phyloP scores from a whole-genome alignment of 495 filamentous ascomycete species.

The Aspergillus mulundensis region DNA sequence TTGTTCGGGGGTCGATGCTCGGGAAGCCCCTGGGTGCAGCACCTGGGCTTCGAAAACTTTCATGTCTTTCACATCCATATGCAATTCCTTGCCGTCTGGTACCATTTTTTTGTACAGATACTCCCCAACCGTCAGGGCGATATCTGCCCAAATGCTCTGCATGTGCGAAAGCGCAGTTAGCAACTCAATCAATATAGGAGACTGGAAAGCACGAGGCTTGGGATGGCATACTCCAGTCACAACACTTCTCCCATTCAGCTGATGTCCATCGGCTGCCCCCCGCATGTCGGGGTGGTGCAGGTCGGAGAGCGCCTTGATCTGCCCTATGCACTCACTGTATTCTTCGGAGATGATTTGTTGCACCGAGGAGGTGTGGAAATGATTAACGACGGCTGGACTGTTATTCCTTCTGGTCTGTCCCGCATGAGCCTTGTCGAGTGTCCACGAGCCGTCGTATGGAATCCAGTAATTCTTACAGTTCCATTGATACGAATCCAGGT shows the following conservation, averaged over 20 bases:
- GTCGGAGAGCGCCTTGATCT: background rate
- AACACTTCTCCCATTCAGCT: background rate
- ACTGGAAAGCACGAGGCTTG: too few species aligned
- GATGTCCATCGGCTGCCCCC: background rate
- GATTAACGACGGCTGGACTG: background rate
- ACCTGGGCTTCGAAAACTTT: slow-evolving; percentile 30
- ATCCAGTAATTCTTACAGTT: slow-evolving; percentile 42
- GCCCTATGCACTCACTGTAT: background rate
- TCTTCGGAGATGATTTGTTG: background rate
- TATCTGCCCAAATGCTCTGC: slow-evolving; percentile 22
- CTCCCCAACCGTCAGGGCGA: slow-evolving; percentile 24
- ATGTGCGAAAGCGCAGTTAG: background rate
- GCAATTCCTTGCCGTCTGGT: slow-evolving; percentile 7
- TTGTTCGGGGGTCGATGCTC: background rate
- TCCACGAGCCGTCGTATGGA: slow-evolving; percentile 33
- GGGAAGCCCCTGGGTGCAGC: slow-evolving; percentile 20
- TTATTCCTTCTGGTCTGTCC: background rate
- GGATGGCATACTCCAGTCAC: background rate
- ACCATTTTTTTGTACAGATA: slow-evolving; percentile 15
- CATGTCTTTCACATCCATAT: slow-evolving; percentile 15
- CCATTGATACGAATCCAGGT: slow-evolving; percentile 62
- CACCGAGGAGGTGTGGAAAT: background rate
- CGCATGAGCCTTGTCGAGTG: slow-evolving; percentile 10
- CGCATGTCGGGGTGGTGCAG: background rate
- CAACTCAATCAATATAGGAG: background rate